Percentiles rank a stretch among this genome's conserved stretches.
Evolutionary conservation across 441 rosid genomes (phyloP).

Genomic region (Pelargonium exstipulatum): DNA sequence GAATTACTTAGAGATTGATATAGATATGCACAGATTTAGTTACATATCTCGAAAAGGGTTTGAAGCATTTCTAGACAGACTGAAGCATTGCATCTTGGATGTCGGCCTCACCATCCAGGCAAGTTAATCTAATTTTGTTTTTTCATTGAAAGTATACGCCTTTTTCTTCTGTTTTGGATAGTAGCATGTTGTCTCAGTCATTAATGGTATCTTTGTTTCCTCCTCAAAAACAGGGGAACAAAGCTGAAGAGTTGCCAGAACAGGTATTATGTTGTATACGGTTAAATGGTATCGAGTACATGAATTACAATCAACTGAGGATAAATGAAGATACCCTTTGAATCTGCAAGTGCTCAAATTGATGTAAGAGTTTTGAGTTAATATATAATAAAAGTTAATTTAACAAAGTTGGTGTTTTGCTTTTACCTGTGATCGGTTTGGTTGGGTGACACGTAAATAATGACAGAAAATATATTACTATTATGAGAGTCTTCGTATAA

Average conservation of each 20-base stretch:
- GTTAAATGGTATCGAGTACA: no score
- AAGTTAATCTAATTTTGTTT: constrained; percentile 15
- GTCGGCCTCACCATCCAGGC: constrained; percentile 92
- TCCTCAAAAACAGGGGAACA: constrained; percentile 56
- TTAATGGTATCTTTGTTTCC: constrained; percentile 11
- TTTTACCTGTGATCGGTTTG: not conserved
- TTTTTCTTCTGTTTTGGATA: not conserved
- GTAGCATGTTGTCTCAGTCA: not conserved
- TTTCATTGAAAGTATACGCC: not conserved
- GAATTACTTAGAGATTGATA: constrained; percentile 74
- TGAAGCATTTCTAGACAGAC: constrained; percentile 71
- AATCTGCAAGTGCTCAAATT: constrained; percentile 20
- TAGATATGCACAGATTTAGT: constrained; percentile 90
- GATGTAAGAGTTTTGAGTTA: constrained; percentile 16
- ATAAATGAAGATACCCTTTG: constrained; percentile 38
- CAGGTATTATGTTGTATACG: no score
- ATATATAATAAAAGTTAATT: constrained; percentile 21
- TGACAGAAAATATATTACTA: not conserved
- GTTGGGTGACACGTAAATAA: not conserved
- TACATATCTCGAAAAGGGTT: constrained; percentile 85
- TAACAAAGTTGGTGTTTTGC: constrained; percentile 8
- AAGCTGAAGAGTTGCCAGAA: constrained; percentile 37
- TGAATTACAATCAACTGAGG: constrained; percentile 19
- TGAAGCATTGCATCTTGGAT: constrained; percentile 60
- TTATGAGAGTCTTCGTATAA: no score